These are phyloP conservation scores for Thuja plicata DNA, from an alignment of 83 land plant genomes.

Conservation along the genomic window DNA sequence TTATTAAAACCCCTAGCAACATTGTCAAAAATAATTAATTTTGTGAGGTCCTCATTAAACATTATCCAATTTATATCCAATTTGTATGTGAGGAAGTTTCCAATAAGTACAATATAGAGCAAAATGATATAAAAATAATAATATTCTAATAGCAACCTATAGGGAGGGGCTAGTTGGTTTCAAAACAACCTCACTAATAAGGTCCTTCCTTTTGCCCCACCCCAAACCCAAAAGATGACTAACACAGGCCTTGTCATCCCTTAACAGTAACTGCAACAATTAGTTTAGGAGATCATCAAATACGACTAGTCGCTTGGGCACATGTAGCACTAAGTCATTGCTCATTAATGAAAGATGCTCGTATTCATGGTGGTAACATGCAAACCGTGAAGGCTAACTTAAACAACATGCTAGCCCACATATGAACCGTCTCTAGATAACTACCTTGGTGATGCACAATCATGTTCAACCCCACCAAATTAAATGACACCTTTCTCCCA, in stretches of 20 bases:
- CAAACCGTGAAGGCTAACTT: constrained; percentile 34
- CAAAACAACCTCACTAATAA: constrained; percentile 51
- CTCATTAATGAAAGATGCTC: constrained; percentile 34
- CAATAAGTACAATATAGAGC: too few relatives aligned
- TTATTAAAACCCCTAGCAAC: too few relatives aligned
- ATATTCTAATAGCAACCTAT: too few relatives aligned
- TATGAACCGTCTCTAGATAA: constrained; percentile 58
- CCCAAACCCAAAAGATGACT: constrained; percentile 50
- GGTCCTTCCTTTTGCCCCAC: constrained; percentile 36
- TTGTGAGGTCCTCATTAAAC: too few relatives aligned
- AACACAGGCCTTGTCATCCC: constrained; percentile 42
- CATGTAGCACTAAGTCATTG: constrained; percentile 59
- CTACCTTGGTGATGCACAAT: constrained; percentile 73
- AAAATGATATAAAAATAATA: too few relatives aligned
- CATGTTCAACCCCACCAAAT: constrained; percentile 58
- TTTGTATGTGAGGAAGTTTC: too few relatives aligned
- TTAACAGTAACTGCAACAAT: constrained; percentile 48
- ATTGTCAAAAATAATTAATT: too few relatives aligned
- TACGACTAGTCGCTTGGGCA: constrained; percentile 52
- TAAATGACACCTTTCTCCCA: too few relatives aligned
- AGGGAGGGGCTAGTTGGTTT: not conserved
- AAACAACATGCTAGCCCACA: constrained; percentile 36
- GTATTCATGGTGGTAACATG: constrained; percentile 33
- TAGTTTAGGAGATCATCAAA: too few relatives aligned
- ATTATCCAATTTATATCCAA: too few relatives aligned